Evolutionary conservation across 768 basidiomycete species (phyloP).

Genomic region (Kwoniella sp.): DNA sequence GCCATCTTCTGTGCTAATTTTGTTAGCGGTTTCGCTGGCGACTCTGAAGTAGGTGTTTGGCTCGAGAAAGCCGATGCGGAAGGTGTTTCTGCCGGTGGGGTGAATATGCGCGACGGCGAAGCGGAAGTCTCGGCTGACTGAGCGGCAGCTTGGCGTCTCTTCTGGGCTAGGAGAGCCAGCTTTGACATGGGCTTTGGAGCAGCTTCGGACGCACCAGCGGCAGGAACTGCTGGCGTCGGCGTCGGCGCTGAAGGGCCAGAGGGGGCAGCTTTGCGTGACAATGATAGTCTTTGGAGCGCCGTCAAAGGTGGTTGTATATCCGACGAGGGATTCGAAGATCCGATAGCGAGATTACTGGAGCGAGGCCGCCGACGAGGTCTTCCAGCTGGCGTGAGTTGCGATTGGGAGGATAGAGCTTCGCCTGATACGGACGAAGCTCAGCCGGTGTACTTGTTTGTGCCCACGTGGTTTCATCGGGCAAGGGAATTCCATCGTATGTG

Average conservation of each 20-base stretch:
- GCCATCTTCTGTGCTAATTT: constrained; percentile 59
- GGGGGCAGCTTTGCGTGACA: constrained; percentile 58
- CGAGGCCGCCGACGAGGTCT: constrained; percentile 52
- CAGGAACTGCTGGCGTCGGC: background rate
- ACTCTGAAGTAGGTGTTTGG: constrained; percentile 42
- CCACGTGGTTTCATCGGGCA: background rate
- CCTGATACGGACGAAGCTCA: constrained; percentile 65
- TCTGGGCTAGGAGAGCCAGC: constrained; percentile 54
- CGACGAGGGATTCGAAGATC: background rate
- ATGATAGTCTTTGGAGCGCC: constrained; percentile 59
- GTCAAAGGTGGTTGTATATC: constrained; percentile 37
- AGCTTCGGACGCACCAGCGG: too few relatives aligned
- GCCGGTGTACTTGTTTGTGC: constrained; percentile 54
- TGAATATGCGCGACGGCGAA: constrained; percentile 19
- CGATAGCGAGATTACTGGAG: background rate
- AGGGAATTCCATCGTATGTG: too few relatives aligned
- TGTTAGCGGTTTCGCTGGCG: constrained; percentile 43
- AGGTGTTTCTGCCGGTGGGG: constrained; percentile 6
- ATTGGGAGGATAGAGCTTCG: constrained; percentile 59
- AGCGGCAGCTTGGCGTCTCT: constrained; percentile 46
- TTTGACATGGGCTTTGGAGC: constrained; percentile 54
- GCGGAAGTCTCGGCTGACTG: constrained; percentile 42
- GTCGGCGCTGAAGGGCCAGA: background rate
- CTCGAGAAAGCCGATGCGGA: constrained; percentile 8
- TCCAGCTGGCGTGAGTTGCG: constrained; percentile 57